Conservation (phyloP, 345 rosid species). For the Boechera stricta region DNA sequence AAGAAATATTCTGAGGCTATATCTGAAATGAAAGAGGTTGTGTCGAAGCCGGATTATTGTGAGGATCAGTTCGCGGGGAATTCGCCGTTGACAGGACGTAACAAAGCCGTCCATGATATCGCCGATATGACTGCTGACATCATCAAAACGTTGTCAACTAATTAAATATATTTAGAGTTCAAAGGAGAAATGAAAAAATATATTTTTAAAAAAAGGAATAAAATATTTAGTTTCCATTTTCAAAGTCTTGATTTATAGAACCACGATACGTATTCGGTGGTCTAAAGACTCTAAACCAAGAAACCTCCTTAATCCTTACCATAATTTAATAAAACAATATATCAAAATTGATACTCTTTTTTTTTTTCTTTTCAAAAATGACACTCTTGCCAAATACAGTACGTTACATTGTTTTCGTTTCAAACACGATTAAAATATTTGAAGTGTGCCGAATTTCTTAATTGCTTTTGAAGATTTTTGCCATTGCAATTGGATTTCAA, state of each 20-base stretch:
- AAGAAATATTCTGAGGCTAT: slow-evolving; percentile 9
- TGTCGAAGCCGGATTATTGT: neutral
- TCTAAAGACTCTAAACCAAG: neutral
- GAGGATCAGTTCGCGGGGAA: slow-evolving; percentile 1
- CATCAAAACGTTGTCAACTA: slow-evolving; percentile 21
- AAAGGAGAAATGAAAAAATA: neutral
- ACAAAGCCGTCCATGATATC: slow-evolving; percentile 34
- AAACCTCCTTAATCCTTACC: neutral
- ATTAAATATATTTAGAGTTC: neutral
- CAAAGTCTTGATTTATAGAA: neutral
- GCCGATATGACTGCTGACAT: slow-evolving; percentile 38
- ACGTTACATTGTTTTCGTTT: too few species aligned
- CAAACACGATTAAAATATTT: too few species aligned
- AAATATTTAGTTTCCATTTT: neutral
- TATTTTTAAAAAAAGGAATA: neutral
- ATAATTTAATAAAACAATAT: neutral
- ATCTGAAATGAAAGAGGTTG: slow-evolving; percentile 4
- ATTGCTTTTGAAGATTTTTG: too few species aligned
- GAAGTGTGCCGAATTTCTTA: too few species aligned
- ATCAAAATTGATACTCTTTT: neutral
- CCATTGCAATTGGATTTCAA: too few species aligned
- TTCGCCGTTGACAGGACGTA: neutral
- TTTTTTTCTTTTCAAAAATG: too few species aligned
- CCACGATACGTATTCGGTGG: neutral
- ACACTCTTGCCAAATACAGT: neutral